Evolutionary conservation across 306 rosid species (phyloP), one percentile per base, ranked within the genome.

Genomic region (Cucumis melo): DNA sequence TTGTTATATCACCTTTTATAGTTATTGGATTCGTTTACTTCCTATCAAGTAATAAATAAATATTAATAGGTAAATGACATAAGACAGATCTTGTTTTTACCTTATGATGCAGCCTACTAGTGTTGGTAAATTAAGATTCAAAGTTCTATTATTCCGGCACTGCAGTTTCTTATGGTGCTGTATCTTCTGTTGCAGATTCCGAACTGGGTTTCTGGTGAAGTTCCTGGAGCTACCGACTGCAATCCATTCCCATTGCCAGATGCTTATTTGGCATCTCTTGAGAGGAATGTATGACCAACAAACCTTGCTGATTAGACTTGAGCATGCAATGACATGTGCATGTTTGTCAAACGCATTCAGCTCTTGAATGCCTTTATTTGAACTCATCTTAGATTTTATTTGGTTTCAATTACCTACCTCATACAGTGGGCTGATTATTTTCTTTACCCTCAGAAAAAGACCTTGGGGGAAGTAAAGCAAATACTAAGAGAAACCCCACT

Each of bases 191-290:
- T 53, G 83, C 91, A 95, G 99, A 90, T 95, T 80, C 99, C 99
- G 50, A 85, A 81, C 83, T 92, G 96, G 97, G 83, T 81, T 79
- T 91, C 83, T 76, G 95, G 83, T 74, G 97, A 88, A 58, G 78
- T 84, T 60, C 38, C 80, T 72, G 92, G 97, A 75, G 87, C 92
- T 82, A 89, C 98, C 1, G 80, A 86, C 76, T 91, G 67, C 83
- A 95, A 92, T 79, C 99, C 98, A 4, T 95, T 92, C 81, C 78
- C 87, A 39, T 80, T 95, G 78, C 98, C 97, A 11, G 96, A 88
- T 77, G 84, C 83, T 75, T 95, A 95, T 84, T 77, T 83, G 88
- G 83, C 85, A 60, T 89, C 97, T 55, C 92, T 87, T 75, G 82
- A 84, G 21, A 88, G 86, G 87, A 95, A 92, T 77, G 99, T 92